Evolutionary conservation across 2,329 filamentous ascomycete genomes (phyloP).

Genomic region (Exophiala dermatitidis): DNA sequence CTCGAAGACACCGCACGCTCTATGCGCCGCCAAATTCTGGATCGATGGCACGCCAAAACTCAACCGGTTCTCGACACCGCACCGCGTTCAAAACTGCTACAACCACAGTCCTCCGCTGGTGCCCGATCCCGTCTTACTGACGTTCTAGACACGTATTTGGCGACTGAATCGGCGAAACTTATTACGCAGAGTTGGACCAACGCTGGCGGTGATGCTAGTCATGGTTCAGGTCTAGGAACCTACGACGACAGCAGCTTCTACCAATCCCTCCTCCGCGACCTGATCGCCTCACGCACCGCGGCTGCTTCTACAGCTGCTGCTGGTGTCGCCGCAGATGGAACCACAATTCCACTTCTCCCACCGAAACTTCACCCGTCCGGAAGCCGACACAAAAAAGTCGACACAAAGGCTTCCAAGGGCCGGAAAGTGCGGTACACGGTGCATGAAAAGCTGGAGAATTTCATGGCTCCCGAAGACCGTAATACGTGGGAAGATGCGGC

Average conservation of each 20-base stretch:
- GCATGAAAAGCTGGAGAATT: slow-evolving; percentile 95
- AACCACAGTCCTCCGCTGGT: slow-evolving; percentile 46
- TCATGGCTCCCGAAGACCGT: slow-evolving; percentile 70
- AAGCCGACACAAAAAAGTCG: slow-evolving; percentile 64
- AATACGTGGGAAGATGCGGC: slow-evolving; percentile 80
- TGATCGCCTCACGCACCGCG: slow-evolving; percentile 70
- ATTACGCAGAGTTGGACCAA: slow-evolving; percentile 2
- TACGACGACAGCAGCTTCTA: slow-evolving; percentile 97
- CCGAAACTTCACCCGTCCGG: slow-evolving; percentile 37
- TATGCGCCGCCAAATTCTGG: slow-evolving; percentile 64
- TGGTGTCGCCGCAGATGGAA: slow-evolving; percentile 39
- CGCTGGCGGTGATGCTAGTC: no score
- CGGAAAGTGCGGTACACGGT: slow-evolving; percentile 90
- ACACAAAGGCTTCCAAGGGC: slow-evolving; percentile 92
- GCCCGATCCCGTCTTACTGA: slow-evolving; percentile 45
- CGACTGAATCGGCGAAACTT: slow-evolving; percentile 34
- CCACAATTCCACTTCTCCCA: slow-evolving; percentile 34
- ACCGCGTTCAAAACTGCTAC: slow-evolving; percentile 55
- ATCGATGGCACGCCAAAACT: slow-evolving; percentile 86
- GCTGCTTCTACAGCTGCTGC: slow-evolving; percentile 20
- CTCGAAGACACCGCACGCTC: slow-evolving; percentile 55
- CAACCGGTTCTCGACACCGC: slow-evolving; percentile 50
- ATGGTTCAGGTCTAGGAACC: no score
- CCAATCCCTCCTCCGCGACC: slow-evolving; percentile 81
- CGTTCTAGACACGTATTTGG: slow-evolving; percentile 40